Conservation (phyloP, 345 rosid genomes). For the Litchi chinensis region DNA sequence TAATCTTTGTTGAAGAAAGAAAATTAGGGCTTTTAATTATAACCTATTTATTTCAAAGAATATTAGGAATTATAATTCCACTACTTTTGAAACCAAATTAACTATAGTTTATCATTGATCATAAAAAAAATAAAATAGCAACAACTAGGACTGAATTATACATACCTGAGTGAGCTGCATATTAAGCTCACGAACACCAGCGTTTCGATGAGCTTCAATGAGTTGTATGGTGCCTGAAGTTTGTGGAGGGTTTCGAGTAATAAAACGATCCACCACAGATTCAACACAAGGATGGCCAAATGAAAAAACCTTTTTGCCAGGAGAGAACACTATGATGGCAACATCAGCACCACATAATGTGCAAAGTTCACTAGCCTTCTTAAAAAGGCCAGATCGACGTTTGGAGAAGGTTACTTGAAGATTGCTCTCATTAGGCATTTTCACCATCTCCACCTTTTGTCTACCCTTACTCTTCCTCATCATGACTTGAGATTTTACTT, state of each 20-base stretch:
- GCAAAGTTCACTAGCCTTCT: slow-evolving; percentile 47
- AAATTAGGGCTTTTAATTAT: too few species aligned
- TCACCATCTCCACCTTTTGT: slow-evolving; percentile 41
- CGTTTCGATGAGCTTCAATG: slow-evolving; percentile 53
- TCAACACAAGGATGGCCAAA: slow-evolving; percentile 43
- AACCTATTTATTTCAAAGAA: too few species aligned
- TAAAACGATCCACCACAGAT: slow-evolving; percentile 17
- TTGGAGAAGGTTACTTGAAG: slow-evolving; percentile 48
- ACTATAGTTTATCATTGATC: background rate
- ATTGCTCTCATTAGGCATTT: slow-evolving; percentile 33
- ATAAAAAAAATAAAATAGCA: too few species aligned
- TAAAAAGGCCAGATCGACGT: slow-evolving; percentile 37
- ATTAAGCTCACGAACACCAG: slow-evolving; percentile 49
- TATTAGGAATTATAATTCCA: too few species aligned
- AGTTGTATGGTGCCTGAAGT: slow-evolving; percentile 36
- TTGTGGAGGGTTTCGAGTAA: slow-evolving; percentile 18
- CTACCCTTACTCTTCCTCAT: slow-evolving; percentile 37
- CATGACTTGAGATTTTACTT: slow-evolving; percentile 10
- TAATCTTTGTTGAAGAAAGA: too few species aligned
- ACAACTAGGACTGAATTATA: background rate
- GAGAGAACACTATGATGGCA: slow-evolving; percentile 27
- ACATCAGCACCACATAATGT: slow-evolving; percentile 44
- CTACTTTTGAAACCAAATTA: too few species aligned
- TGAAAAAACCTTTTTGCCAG: slow-evolving; percentile 24
- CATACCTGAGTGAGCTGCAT: slow-evolving; percentile 41